Conservation (phyloP, 2,329 filamentous ascomycete genomes). For the Monosporascus ibericus region DNA sequence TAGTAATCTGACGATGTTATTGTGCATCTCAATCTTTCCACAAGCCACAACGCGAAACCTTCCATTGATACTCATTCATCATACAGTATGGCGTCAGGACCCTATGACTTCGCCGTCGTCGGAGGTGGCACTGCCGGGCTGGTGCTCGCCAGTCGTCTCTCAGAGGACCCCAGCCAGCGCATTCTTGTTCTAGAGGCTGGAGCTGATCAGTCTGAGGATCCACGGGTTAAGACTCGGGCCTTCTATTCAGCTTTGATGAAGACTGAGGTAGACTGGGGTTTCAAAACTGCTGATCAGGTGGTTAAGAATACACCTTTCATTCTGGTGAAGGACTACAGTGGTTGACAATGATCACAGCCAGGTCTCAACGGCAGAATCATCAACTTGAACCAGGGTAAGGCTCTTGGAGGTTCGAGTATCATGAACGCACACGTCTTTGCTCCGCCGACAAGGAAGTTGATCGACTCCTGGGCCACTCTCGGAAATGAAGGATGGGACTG, state of each 20-base stretch:
- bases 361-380: background rate
- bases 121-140: background rate
- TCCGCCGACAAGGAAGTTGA: background rate
- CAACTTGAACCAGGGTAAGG: slow-evolving; percentile 1
- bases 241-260: background rate
- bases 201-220: background rate
- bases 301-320: no score
- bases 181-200: background rate
- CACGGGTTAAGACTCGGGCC: background rate
- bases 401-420: background rate
- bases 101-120: background rate
- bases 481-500: slow-evolving; percentile 3
- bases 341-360: background rate
- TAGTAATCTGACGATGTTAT: no score
- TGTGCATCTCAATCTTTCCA: no score
- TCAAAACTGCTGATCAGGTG: background rate
- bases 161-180: background rate
- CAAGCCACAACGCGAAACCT: no score
- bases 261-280: background rate
- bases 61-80: no score
- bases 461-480: slow-evolving; percentile 1
- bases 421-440: slow-evolving; percentile 1
- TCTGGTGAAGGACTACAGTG: background rate
- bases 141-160: background rate
- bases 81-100: no score